phyloP scores from a whole-genome alignment of 106 monocot species.

The Agapanthus africanus region DNA sequence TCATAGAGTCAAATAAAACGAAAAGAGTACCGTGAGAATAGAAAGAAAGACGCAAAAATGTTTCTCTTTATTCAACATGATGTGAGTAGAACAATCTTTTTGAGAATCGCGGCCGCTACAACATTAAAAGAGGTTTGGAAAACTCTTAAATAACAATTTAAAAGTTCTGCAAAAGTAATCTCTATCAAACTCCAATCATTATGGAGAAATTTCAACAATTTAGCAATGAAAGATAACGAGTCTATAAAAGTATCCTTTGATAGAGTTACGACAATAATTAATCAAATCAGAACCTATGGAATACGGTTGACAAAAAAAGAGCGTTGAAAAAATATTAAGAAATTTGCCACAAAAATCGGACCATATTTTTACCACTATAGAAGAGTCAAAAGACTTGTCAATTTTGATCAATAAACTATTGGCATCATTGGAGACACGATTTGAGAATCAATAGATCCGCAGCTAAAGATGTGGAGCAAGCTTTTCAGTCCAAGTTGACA shows the following conservation, averaged over 20 bases:
- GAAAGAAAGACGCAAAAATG: background rate
- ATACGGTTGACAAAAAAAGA: too few relatives aligned
- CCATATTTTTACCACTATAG: too few relatives aligned
- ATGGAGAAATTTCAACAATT: background rate
- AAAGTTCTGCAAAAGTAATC: background rate
- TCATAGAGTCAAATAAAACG: background rate
- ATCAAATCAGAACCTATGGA: too few relatives aligned
- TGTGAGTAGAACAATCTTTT: background rate
- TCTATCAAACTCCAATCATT: conserved; percentile 1
- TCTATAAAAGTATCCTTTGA: too few relatives aligned
- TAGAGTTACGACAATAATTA: too few relatives aligned
- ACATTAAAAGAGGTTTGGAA: background rate
- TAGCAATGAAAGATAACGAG: too few relatives aligned
- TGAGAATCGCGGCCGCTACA: background rate
- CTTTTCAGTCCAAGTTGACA: background rate
- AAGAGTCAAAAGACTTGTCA: too few relatives aligned
- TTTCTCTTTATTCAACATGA: conserved; percentile 3
- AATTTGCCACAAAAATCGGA: too few relatives aligned
- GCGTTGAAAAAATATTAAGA: too few relatives aligned
- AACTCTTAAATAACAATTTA: background rate
- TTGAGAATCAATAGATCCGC: background rate
- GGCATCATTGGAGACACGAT: background rate
- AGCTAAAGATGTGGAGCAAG: background rate
- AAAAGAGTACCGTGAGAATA: background rate
- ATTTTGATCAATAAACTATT: background rate